Base-by-base conservation (phyloP, 2,329 filamentous ascomycete genomes). In the Penicillium paneum region DNA sequence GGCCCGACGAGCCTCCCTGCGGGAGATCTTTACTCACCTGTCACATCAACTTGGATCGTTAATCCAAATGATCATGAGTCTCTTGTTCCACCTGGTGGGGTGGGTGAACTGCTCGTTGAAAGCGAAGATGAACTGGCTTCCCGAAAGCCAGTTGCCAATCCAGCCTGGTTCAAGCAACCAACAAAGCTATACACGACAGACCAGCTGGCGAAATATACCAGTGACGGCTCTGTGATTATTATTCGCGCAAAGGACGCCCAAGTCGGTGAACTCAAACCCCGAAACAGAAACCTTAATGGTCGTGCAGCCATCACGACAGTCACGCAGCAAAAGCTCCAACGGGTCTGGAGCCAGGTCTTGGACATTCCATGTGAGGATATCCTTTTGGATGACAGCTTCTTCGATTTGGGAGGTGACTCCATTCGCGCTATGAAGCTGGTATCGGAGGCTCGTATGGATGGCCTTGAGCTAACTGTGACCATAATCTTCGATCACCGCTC, bases 351-450 rank as follows among this genome's bases (percentile, higher is more conserved):
- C 32, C 72, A 72, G 4, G 75, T 82, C 1, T 67, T 84, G 29
- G 67, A 63, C 1, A 65, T 80, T 1, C 60, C 69, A 0, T 72
- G 80, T 50, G 73, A 76, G 3, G 71, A 76, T 0, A 79, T 83
- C 17, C 72, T 75, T 2, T 65, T 76, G 3, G 74, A 80, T 15
- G 77, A 83, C 58, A 80, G 76, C 68, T 84, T 84, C 69, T 83
- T 84, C 71, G 74, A 76, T 10, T 71, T 83, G 0, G 81, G 82
- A 0, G 82, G 82, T 15, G 81, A 84, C 65, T 84, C 81, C 0
- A 80, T 84, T 38, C 70, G 74, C 3, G 81, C 81, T 3, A 86
- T 85, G 80, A 83, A 81, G 64, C 71, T 86, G 0, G 83, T 85
- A 0, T 80, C 82, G 3, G 79, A 80, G 49, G 77, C 81, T 2